Percentiles rank a stretch among this genome's conserved stretches.
phyloP scores from a whole-genome alignment of 2,329 filamentous ascomycete species.

The Colletotrichum plurivorum region DNA sequence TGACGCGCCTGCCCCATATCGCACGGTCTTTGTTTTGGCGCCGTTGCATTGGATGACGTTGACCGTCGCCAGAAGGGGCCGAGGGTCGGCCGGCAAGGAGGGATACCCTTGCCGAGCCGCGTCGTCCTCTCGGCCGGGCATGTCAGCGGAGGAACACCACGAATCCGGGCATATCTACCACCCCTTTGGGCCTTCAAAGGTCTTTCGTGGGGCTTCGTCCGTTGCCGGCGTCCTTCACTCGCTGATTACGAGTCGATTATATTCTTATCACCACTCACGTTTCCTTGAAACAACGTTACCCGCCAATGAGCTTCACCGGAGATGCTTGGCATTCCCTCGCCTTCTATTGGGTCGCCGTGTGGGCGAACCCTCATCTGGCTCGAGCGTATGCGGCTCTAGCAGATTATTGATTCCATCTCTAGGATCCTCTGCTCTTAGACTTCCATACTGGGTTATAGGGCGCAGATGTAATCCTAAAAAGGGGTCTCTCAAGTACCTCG shows the following conservation, averaged over 20 bases:
- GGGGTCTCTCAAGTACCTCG: background rate
- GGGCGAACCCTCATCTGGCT: background rate
- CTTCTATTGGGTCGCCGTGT: constrained; percentile 14
- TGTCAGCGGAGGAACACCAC: constrained; percentile 23
- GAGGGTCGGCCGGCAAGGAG: background rate
- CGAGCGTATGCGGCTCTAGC: constrained; percentile 2
- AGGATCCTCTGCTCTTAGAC: background rate
- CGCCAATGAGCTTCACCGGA: background rate
- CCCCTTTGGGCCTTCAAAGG: background rate
- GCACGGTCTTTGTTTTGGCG: constrained; percentile 15
- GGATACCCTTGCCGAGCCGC: constrained; percentile 27
- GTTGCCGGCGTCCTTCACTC: background rate
- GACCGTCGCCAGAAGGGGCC: constrained; percentile 13
- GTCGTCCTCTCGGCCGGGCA: constrained; percentile 16
- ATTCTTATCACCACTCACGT: constrained; percentile 28
- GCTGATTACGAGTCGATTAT: background rate
- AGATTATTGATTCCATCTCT: background rate
- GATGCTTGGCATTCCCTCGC: constrained; percentile 18
- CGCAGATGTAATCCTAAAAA: background rate
- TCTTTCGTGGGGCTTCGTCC: background rate
- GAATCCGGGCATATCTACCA: constrained; percentile 11
- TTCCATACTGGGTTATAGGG: background rate
- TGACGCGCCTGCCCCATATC: constrained; percentile 17
- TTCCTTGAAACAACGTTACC: constrained; percentile 10
- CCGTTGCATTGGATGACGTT: constrained; percentile 33